phyloP scores from a whole-genome alignment of 2,329 filamentous ascomycete species.

The Laburnicola sp. region DNA sequence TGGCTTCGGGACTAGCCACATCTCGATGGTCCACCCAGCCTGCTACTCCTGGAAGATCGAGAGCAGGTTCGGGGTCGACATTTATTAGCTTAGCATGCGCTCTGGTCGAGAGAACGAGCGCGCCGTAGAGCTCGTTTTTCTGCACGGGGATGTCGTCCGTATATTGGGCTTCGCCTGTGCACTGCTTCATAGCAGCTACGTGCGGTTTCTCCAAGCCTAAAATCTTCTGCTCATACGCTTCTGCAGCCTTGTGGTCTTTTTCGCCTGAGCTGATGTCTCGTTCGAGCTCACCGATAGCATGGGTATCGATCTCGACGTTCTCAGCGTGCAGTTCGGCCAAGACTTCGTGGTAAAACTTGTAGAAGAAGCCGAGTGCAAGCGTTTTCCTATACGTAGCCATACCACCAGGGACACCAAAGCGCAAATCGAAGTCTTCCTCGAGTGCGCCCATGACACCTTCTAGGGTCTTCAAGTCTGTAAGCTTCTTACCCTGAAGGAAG shows the following conservation, averaged over 20 bases:
- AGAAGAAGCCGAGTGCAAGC: constrained; percentile 90
- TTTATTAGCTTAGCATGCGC: constrained; percentile 82
- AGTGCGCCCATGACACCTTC: constrained; percentile 89
- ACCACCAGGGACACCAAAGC: constrained; percentile 89
- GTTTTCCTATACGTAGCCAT: constrained; percentile 97
- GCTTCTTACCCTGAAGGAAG: constrained; percentile 75
- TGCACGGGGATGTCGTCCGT: constrained; percentile 90
- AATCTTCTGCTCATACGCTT: constrained; percentile 78
- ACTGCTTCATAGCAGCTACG: constrained; percentile 89
- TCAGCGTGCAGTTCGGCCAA: constrained; percentile 64
- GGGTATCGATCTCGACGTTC: constrained; percentile 62
- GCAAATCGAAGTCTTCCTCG: constrained; percentile 85
- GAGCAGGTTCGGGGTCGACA: constrained; percentile 73
- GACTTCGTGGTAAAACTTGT: constrained; percentile 92
- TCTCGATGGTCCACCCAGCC: constrained; percentile 83
- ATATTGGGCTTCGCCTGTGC: constrained; percentile 91
- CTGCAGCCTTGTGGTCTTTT: constrained; percentile 74
- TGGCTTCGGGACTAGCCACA: constrained; percentile 75
- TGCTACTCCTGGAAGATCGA: constrained; percentile 83
- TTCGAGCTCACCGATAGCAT: constrained; percentile 83
- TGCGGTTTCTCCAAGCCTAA: constrained; percentile 86
- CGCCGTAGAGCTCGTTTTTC: constrained; percentile 86
- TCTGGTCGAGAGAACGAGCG: constrained; percentile 83
- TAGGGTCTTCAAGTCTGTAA: constrained; percentile 78
- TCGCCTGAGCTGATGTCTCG: constrained; percentile 77